A percentile compares a stretch with the other conserved stretches of the same genome.
phyloP scores from a whole-genome alignment of 148 eudicot species.

The Fagopyrum homotropicum region DNA sequence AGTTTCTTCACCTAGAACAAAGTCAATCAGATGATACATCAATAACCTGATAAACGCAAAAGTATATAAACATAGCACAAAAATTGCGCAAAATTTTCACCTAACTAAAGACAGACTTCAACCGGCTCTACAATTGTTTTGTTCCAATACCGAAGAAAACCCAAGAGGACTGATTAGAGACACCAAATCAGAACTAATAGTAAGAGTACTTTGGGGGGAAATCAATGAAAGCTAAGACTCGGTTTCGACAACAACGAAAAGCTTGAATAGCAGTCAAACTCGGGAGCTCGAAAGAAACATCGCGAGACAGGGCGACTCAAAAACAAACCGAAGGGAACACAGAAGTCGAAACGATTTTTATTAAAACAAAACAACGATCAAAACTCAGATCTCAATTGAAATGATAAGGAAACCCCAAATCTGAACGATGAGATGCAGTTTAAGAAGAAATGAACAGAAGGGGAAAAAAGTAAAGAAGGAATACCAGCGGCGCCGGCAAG shows the following conservation, averaged over 20 bases:
- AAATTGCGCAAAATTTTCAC: not conserved
- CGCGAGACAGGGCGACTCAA: not conserved
- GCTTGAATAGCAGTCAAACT: not conserved
- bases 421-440: not conserved
- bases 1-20: not conserved
- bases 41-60: not conserved
- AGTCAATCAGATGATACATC: not conserved
- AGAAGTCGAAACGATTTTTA: not conserved
- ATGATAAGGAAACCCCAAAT: not conserved
- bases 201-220: not conserved
- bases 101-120: not conserved
- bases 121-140: not conserved
- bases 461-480: not conserved
- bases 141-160: not conserved
- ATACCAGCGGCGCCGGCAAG: conserved; percentile 35
- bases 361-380: not conserved
- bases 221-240: not conserved
- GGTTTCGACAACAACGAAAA: not conserved
- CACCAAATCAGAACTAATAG: not conserved
- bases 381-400: not conserved
- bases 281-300: not conserved
- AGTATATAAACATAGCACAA: not conserved
- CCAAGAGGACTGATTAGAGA: not conserved
- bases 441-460: not conserved
- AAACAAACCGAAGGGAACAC: not conserved